phyloP scores from a whole-genome alignment of 1,284 basidiomycete species.

The Trametes sp. region DNA sequence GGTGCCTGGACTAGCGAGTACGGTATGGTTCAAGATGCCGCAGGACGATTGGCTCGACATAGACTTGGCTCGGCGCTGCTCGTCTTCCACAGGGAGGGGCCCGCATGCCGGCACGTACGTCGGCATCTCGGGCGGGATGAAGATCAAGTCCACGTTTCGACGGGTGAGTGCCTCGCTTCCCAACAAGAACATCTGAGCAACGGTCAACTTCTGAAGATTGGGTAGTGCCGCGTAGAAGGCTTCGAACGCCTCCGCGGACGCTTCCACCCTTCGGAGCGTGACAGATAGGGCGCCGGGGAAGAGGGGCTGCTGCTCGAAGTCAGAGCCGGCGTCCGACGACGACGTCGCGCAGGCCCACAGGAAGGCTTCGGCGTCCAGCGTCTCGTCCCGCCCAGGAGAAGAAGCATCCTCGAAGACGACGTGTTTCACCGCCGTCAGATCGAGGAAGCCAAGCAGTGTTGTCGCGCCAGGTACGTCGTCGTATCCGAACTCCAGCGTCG shows the following conservation, averaged over 20 bases:
- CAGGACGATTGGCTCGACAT: background rate
- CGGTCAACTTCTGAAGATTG: slow-evolving; percentile 17
- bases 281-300: slow-evolving; percentile 28
- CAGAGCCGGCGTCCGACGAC: background rate
- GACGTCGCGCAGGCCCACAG: slow-evolving; percentile 25
- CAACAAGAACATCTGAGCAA: slow-evolving; percentile 30
- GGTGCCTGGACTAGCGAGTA: background rate
- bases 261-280: slow-evolving; percentile 23
- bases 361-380: slow-evolving; percentile 26
- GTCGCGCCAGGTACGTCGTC: slow-evolving; percentile 25
- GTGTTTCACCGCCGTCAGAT: slow-evolving; percentile 18
- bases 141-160: slow-evolving; percentile 17
- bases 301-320: slow-evolving; percentile 4
- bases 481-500: slow-evolving; percentile 29
- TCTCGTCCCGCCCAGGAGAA: slow-evolving; percentile 20
- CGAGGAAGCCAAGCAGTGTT: slow-evolving; percentile 24
- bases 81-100: background rate
- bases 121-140: slow-evolving; percentile 14
- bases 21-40: background rate
- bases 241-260: slow-evolving; percentile 28
- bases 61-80: background rate
- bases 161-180: slow-evolving; percentile 18
- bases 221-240: slow-evolving; percentile 27
- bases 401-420: slow-evolving; percentile 29
- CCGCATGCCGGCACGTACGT: too few relatives aligned